phyloP scores from a whole-genome alignment of 2,329 filamentous ascomycete genomes.

The Scytalidium sp. region DNA sequence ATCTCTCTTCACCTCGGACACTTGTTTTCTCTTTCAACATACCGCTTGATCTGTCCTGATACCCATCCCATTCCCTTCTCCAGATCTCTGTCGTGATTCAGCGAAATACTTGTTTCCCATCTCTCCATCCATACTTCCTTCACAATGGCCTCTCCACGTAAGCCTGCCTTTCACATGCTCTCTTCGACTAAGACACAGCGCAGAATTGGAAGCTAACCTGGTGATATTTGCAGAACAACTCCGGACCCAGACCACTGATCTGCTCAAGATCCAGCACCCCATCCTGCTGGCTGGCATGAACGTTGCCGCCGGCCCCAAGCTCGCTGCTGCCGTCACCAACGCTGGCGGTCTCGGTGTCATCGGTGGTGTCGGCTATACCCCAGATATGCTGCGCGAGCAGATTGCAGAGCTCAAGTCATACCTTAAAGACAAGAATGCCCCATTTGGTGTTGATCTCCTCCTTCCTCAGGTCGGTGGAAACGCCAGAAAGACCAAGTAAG shows the following conservation, averaged over 20 bases:
- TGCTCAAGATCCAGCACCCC: slow-evolving; percentile 97
- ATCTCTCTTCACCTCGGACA: slow-evolving; percentile 2
- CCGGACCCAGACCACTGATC: slow-evolving; percentile 88
- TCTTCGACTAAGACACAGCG: neutral
- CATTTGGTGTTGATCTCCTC: slow-evolving; percentile 91
- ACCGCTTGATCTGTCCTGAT: slow-evolving; percentile 1
- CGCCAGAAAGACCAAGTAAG: slow-evolving; percentile 89
- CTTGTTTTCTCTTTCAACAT: slow-evolving; percentile 1
- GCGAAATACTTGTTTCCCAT: too few species aligned
- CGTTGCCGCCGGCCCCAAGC: slow-evolving; percentile 92
- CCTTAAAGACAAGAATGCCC: slow-evolving; percentile 80
- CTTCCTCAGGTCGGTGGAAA: slow-evolving; percentile 92
- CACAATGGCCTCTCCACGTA: slow-evolving; percentile 79
- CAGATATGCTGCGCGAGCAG: slow-evolving; percentile 94
- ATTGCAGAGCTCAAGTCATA: slow-evolving; percentile 90
- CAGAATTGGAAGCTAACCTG: slow-evolving; percentile 19
- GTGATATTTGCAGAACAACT: slow-evolving; percentile 64
- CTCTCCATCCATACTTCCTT: slow-evolving; percentile 11
- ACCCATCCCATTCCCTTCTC: neutral
- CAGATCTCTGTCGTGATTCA: slow-evolving; percentile 11
- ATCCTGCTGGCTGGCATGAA: slow-evolving; percentile 98
- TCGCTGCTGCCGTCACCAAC: slow-evolving; percentile 95
- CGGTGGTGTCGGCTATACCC: slow-evolving; percentile 92
- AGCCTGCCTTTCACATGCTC: slow-evolving; percentile 35
- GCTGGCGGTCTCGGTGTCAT: slow-evolving; percentile 96